Conservation (phyloP, 495 filamentous ascomycete genomes). For the Neurospora sp. region DNA sequence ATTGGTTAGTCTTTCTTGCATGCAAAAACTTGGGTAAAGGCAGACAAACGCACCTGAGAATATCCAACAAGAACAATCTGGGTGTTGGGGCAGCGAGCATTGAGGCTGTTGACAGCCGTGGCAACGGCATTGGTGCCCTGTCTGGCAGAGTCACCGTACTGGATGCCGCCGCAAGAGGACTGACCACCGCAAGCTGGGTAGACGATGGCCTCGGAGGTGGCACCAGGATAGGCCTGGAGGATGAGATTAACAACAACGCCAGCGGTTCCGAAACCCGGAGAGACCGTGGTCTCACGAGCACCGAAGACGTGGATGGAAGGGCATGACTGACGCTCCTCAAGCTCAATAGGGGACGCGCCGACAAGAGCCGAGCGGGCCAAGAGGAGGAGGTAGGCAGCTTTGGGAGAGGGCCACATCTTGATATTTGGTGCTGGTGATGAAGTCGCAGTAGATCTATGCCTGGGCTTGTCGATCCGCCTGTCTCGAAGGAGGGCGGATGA, state of each 20-base stretch:
- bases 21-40: constrained; percentile 17
- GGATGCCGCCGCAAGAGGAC: constrained; percentile 33
- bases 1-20: background rate
- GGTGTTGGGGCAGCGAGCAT: constrained; percentile 42
- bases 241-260: constrained; percentile 44
- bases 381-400: constrained; percentile 18
- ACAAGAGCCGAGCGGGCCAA: constrained; percentile 19
- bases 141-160: constrained; percentile 42
- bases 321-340: constrained; percentile 28
- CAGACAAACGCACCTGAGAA: constrained; percentile 36
- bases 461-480: background rate
- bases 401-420: constrained; percentile 25
- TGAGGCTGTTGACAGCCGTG: constrained; percentile 42
- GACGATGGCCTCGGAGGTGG: constrained; percentile 45
- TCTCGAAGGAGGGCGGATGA: background rate
- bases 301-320: constrained; percentile 50
- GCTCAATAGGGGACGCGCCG: constrained; percentile 18
- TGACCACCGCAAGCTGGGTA: constrained; percentile 42
- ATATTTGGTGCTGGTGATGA: background rate
- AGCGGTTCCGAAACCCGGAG: constrained; percentile 45
- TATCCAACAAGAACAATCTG: constrained; percentile 54
- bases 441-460: background rate
- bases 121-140: constrained; percentile 44
- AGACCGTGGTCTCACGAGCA: constrained; percentile 52
- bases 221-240: constrained; percentile 39